Evolutionary conservation across 208 protist species (phyloP), one percentile per base, ranked within the genome.

Genomic region (Wallacemonas collosoma): DNA sequence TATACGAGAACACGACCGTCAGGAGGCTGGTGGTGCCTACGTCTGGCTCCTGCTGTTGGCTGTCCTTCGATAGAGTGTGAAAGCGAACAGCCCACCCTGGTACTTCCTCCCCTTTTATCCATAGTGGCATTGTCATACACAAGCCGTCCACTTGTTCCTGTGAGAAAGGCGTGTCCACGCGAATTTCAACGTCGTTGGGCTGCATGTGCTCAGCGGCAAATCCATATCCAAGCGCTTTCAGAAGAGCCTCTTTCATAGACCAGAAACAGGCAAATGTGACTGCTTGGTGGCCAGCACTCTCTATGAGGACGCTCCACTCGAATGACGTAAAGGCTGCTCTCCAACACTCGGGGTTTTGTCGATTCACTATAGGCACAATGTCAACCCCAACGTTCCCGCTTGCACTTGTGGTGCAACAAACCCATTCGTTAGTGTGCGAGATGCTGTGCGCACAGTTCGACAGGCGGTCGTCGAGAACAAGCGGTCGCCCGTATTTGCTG

Each of bases 161-260:
- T 5, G 60, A 26, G 41, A 65, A 8, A 35, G 60, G 60, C 40
- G 7, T 50, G 41, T 14, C 60, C 14, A 65, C 5, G 14, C 43
- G 60, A 3, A 65, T 35, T n/a, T 65, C 60, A 12, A 65, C 6
- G 43, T 65, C 60, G 7, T 35, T 17, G 1, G 81, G 68, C 12
- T 43, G 51, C 38, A 78, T 72, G 1, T 75, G 53, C n/a, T 56
- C 15, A 12, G 61, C 60, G 11, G 54, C 69, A 60, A 72, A 62
- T 9, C 69, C 82, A 45, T 72, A 64, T 40, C 82, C 82, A 15
- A 84, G 57, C 2, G 75, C 74, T 36, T 87, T 87, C 40, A 87
- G 43, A 1, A 87, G 64, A 14, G 48, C 7, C 56, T 87, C 82
- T 44, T 87, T 87, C 2, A 84, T 35, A 5, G 72, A 50, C 82